These are phyloP conservation scores for Irpex rosettiformis DNA, from an alignment of 1,284 basidiomycete genomes.

Conservation along the genomic window DNA sequence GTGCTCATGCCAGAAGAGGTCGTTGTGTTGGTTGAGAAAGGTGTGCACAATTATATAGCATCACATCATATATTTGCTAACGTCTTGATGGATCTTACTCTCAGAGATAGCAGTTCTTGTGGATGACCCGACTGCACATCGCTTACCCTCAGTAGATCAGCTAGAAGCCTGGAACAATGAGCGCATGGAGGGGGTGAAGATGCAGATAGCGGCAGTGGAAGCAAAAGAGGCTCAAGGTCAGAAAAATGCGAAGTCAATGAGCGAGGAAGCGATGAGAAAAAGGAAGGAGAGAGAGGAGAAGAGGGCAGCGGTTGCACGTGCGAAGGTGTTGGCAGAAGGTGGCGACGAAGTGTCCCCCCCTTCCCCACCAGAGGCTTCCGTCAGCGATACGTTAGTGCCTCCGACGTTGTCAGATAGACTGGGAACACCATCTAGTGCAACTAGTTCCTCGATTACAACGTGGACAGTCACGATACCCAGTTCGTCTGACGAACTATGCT, in stretches of 20 bases:
- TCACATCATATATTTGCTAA: conserved; percentile 1
- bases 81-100: conserved; percentile 10
- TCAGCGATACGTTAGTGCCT: conserved; percentile 15
- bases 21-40: conserved; percentile 78
- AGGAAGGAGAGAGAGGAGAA: conserved; percentile 67
- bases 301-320: conserved; percentile 36
- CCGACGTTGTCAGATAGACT: conserved; percentile 16
- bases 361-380: background rate
- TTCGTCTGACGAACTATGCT: conserved; percentile 49
- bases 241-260: conserved; percentile 43
- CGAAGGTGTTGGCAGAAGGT: conserved; percentile 29
- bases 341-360: conserved; percentile 10
- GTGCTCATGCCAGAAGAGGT: conserved; percentile 91
- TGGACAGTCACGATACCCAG: conserved; percentile 61
- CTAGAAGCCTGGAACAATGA: conserved; percentile 55
- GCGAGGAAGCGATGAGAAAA: conserved; percentile 64
- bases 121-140: conserved; percentile 67
- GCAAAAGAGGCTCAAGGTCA: conserved; percentile 43
- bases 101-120: conserved; percentile 77
- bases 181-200: conserved; percentile 40
- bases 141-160: conserved; percentile 47
- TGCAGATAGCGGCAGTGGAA: conserved; percentile 45
- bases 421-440: conserved; percentile 20
- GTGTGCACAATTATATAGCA: conserved; percentile 36
- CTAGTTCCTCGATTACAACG: conserved; percentile 22